Evolutionary conservation across 1,284 basidiomycete species (phyloP), one percentile per base, ranked within the genome.

Genomic region (Volvariella surrecta): DNA sequence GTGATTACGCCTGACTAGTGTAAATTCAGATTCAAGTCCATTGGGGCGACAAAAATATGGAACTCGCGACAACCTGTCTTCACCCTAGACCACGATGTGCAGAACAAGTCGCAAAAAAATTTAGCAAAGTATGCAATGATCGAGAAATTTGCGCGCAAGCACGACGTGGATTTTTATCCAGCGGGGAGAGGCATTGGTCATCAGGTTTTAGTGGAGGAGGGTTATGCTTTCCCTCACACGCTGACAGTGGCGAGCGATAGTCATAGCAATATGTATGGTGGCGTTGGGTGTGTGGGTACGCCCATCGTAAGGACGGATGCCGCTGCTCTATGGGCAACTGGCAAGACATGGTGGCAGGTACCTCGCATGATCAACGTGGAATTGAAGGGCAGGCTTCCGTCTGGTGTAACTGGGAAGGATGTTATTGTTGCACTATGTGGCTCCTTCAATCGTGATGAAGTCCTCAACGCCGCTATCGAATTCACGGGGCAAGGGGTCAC

Each of bases 301-400:
- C 93, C 95, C 1, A 96, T 99, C 52, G 95, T 94, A 3, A 78
- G 90, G 37, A 93, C 89, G 16, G 91, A 94, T 52, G 89, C 90
- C 15, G 91, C 91, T 0, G 94, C 95, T 1, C 81, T 99, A 15
- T 99, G 95, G 95, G 93, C 96, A 2, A 99, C 96, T 0, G 92
- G 95, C 34, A 92, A 92, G 64, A 99, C 96, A 3, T 99, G 95
- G 95, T 99, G 95, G 96, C 95, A 99, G 68, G 88, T 99, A 19
- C 95, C 95, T 4, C 80, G 92, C 7, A 93, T 97, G 75, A 79
- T 99, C 62, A 91, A 91, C 49, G 95, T 99, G 47, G 92, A 97
- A 57, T 72, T 99, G 34, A 80, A 74, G 48, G 95, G 95, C 10
- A 68, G 70, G 48, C 74, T 98, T 0, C 73, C 87, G 0, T 77